Base-by-base conservation (phyloP, 805 yeast species). In the Ogataea nonfermentans region DNA sequence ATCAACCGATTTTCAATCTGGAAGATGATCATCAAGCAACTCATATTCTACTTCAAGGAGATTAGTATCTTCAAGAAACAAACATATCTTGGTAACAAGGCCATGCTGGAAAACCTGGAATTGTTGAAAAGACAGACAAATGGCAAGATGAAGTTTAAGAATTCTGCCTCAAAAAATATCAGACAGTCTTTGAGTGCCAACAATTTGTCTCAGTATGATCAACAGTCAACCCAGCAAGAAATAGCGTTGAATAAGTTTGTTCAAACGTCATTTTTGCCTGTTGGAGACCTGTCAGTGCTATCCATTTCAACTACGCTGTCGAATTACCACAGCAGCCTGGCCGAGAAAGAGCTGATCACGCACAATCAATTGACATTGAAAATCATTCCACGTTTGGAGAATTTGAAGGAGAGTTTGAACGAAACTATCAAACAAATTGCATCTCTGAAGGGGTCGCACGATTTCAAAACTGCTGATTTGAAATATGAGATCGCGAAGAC, bases 401-500 rank as follows among this genome's bases (percentile, higher is more conserved):
- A 74, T 48, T 67, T 76, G 54, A 66, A 78, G 42, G 74, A 71
- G 47, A 77, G 74, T 50, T 56, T 76, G 40, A 66, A 74, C 41
- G 70, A 71, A 37, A 74, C 76, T 34, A 73, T 76, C 36, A 75
- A 74, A 49, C 81, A 76, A 50, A 74, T 76, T 45, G 67, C 70
- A 37, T 68, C 73, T 40, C 59, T 81, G 33, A 81, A 77, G 48
- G 49, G 49, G 17, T 55, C 59, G 6, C 60, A 65, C 2, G 87
- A 81, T 57, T 82, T 79, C 62, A 79, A 78, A 47, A 54, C 59
- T 4, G 74, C 76, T 32, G 76, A 75, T 49, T 67, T 82, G 41
- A 74, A 71, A 40, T 71, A 67, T 43, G 87, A 82, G 49, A 73
- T 82, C 24, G 78, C 81, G 40, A 68, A 73, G 36, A 79, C 86